Evolutionary conservation across 129 eudicot species (phyloP), one percentile per base, ranked within the genome.

Genomic region (Tagetes patula): DNA sequence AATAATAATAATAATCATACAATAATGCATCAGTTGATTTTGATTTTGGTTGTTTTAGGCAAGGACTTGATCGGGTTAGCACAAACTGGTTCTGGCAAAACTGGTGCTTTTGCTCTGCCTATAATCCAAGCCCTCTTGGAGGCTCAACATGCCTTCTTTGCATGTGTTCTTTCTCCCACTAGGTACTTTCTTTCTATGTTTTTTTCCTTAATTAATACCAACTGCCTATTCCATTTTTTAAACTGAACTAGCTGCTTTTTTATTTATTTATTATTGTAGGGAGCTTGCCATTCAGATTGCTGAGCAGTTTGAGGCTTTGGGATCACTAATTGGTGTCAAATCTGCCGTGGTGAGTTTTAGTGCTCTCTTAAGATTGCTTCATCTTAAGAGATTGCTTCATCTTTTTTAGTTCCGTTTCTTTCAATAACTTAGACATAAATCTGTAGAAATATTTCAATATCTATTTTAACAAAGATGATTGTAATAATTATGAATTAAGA

Each of bases 61-160:
- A 94, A 83, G 75, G 99, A 94, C 78, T 47, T 94, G 39, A 90
- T 94, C 76, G 99, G 96, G 43, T 88, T 94, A 55, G 99, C 99
- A 27, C 96, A 94, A 70, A 90, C 99, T n/a, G 97, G 99, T 64
- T 94, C 99, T 3, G 97, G 97, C 52, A 94, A 94, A 85, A 94
- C 99, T 7, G 97, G 97, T 39, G 99, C 99, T 11, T 90, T 88
- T 78, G 99, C 99, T 8, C 73, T 90, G 73, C 99, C 97, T 2
- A 90, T 94, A 11, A 78, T 90, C 8, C 97, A 94, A 72, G 71
- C 93, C 0, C 80, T 90, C 33, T 48, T 90, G 49, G 85, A 80
- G 13, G 58, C 87, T 38, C 89, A 84, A 0, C 85, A 81, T 9
- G 80, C 97, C 0, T 94, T 94, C 72, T 94, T 88, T 56, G 93